phyloP scores from a whole-genome alignment of 352 stramenopile species.

The Globisporangium okanoganense region DNA sequence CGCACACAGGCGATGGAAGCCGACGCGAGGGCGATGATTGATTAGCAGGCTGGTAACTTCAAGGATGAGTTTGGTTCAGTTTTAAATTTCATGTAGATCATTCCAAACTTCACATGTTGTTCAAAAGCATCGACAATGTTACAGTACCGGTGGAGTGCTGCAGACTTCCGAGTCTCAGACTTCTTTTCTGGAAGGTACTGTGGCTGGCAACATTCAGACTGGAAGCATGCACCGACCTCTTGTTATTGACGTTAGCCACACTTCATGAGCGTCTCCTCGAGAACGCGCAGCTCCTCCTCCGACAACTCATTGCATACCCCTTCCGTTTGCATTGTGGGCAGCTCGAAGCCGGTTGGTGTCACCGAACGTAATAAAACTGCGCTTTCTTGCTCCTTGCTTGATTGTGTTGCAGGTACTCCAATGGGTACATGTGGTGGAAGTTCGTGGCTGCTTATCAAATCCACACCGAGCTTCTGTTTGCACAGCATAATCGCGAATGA shows the following conservation, averaged over 20 bases:
- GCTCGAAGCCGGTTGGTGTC: slow-evolving; percentile 14
- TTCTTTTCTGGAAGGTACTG: too few relatives aligned
- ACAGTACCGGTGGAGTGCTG: too few relatives aligned
- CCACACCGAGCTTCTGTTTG: background rate
- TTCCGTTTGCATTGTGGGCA: background rate
- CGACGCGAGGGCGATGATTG: background rate
- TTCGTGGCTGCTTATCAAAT: background rate
- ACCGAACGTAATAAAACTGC: too few relatives aligned
- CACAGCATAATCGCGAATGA: background rate
- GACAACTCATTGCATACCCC: slow-evolving; percentile 12
- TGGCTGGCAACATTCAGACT: too few relatives aligned
- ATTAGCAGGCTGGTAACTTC: background rate
- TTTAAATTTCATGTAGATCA: background rate
- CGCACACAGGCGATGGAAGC: background rate
- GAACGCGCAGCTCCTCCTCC: slow-evolving; percentile 22
- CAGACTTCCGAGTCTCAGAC: too few relatives aligned
- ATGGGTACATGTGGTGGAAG: background rate
- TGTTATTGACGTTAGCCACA: background rate
- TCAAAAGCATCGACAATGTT: too few relatives aligned
- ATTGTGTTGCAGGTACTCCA: background rate
- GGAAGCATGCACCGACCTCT: too few relatives aligned
- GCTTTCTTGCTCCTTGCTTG: background rate
- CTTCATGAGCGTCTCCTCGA: slow-evolving; percentile 24
- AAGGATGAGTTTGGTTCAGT: background rate
- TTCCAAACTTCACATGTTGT: too few relatives aligned